A percentile compares a stretch with the other conserved stretches of the same genome.
These are phyloP conservation scores for Ascochyta viciae-villosae DNA, from an alignment of 2,329 filamentous ascomycete species.

Conservation along the genomic window DNA sequence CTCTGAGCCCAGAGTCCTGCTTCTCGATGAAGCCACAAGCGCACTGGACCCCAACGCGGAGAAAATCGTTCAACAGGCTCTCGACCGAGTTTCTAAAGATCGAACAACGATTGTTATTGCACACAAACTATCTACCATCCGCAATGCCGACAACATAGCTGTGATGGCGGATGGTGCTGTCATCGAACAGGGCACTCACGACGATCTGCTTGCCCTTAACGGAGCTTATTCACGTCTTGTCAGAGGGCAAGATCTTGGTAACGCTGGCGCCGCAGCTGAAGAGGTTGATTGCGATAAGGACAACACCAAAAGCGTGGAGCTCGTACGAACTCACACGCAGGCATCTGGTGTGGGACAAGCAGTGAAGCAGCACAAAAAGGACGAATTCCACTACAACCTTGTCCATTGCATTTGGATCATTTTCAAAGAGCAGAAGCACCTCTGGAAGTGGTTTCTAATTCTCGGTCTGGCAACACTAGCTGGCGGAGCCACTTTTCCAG, in stretches of 20 bases:
- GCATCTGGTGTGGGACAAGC: constrained; percentile 34
- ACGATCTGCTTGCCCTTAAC: constrained; percentile 72
- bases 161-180: constrained; percentile 85
- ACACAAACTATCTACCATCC: constrained; percentile 92
- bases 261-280: constrained; percentile 30
- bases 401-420: constrained; percentile 34
- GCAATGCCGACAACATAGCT: constrained; percentile 91
- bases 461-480: constrained; percentile 39
- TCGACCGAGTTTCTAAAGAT: constrained; percentile 83
- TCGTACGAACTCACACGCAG: constrained; percentile 40
- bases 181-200: constrained; percentile 88
- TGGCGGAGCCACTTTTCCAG: constrained; percentile 18
- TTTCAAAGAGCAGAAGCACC: constrained; percentile 43
- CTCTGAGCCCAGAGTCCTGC: constrained; percentile 84
- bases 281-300: constrained; percentile 28
- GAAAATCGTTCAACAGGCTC: constrained; percentile 88
- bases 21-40: constrained; percentile 86
- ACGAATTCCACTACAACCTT: constrained; percentile 40
- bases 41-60: constrained; percentile 94
- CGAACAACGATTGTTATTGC: constrained; percentile 96
- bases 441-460: constrained; percentile 47
- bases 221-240: constrained; percentile 83
- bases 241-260: constrained; percentile 56
- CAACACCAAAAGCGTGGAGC: constrained; percentile 21
- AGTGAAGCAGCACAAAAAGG: constrained; percentile 22